These are phyloP conservation scores for Vitis riparia DNA, from an alignment of 164 flowering plant genomes.

Conservation along the genomic window DNA sequence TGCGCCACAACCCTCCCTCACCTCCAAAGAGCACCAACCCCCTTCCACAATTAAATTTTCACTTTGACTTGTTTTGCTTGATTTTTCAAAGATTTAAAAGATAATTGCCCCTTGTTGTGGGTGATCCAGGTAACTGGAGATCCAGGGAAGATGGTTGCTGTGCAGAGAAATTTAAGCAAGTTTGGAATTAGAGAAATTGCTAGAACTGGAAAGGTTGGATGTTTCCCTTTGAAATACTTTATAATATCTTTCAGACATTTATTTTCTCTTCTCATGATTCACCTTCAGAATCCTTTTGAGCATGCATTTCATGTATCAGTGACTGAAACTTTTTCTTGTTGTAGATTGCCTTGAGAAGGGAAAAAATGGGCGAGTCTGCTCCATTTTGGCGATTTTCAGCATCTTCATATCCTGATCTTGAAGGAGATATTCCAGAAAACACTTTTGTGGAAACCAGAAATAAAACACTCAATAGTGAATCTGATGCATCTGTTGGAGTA, in stretches of 20 bases:
- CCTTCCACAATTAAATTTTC: no score
- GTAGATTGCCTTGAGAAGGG: constrained; percentile 92
- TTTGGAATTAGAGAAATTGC: constrained; percentile 90
- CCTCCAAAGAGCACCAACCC: no score
- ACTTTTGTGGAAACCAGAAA: constrained; percentile 20
- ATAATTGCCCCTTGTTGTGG: no score
- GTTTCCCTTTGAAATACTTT: constrained; percentile 1
- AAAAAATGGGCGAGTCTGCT: constrained; percentile 84
- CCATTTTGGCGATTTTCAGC: constrained; percentile 99
- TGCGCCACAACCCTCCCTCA: no score
- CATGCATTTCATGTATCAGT: neutral
- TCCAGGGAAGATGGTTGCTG: constrained; percentile 95
- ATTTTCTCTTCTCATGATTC: neutral
- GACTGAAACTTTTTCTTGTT: constrained; percentile 15
- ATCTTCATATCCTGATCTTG: constrained; percentile 95
- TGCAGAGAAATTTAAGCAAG: constrained; percentile 70
- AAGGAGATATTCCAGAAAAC: constrained; percentile 30
- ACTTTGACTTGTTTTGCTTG: no score
- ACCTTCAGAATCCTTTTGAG: neutral
- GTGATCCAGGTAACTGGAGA: constrained; percentile 88
- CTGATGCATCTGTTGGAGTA: constrained; percentile 54
- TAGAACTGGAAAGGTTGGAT: constrained; percentile 89
- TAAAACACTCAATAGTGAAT: constrained; percentile 15
- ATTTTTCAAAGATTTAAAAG: no score
- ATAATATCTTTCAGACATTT: neutral